Base-by-base conservation (phyloP, 2,329 filamentous ascomycete genomes). In the Niveomyces coronatus region DNA sequence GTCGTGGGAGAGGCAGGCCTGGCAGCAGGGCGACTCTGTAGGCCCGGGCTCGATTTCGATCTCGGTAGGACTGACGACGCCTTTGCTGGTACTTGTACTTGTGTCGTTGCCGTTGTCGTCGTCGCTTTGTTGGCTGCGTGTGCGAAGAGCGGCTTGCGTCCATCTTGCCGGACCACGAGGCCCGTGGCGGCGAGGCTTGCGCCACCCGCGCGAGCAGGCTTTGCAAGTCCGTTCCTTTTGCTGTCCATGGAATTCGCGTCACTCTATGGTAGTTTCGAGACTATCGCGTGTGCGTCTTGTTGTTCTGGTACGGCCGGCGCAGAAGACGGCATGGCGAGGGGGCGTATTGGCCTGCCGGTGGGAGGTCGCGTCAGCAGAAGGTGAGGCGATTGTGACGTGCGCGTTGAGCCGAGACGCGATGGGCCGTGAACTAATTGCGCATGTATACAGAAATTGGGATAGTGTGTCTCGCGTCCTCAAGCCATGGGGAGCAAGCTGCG, bases 51-150 rank as follows among this genome's bases (percentile, higher is more conserved):
- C 17, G 39, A 29, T 18, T 42, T 42, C 7, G 40, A 36, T 13
- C 35, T 30, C 9, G 35, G 11, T 15, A 24, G 9, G 16, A 23
- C 31, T 9, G 31, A n/a, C n/a, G 6, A 13, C n/a, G 6, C 27
- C 15, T 33, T 30, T 19, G 16, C 37, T 9, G 29, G 15, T 19
- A 24, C 20, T 13, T 18, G 44, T 38, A 39, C 41, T 44, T 42
- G 46, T 39, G 50, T 49, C 31, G 43, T 46, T 35, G 33, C 15
- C 19, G 28, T 23, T 28, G 35, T 17, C n/a, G 17, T 22, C 14
- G 31, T 14, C 17, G 28, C 4, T 16, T 22, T 26, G 20, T 10
- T 9, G 5, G 18, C 31, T 17, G 20, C 23, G 23, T 7, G 8
- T 17, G 11, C 27, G 28, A 41, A 41, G 14, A 41, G 34, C 28